Conservation (phyloP, 1,284 basidiomycete genomes). For the Phylloboletellus chloephorus region DNA sequence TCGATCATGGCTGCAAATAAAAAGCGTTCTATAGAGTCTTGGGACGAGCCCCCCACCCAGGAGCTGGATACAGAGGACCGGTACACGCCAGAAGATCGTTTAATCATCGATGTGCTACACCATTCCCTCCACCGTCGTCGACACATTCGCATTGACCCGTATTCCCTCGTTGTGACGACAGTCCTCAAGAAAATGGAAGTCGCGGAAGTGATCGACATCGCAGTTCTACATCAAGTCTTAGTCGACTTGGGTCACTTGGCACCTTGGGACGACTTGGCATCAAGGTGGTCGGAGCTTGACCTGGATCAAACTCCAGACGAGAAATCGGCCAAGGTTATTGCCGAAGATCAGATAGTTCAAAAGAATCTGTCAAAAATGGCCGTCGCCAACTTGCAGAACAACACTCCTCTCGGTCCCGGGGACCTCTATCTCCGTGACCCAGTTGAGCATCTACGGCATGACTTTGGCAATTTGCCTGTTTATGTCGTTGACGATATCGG, state of each 20-base stretch:
- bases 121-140: conserved; percentile 57
- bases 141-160: conserved; percentile 62
- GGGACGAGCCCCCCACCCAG: conserved; percentile 30
- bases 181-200: conserved; percentile 58
- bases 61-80: conserved; percentile 30
- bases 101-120: conserved; percentile 64
- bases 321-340: conserved; percentile 27
- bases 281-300: conserved; percentile 33
- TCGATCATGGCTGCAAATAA: conserved; percentile 35
- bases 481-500: conserved; percentile 84
- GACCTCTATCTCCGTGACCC: conserved; percentile 57
- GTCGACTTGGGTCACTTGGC: conserved; percentile 65
- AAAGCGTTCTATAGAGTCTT: conserved; percentile 31
- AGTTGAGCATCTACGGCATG: conserved; percentile 67
- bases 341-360: conserved; percentile 34
- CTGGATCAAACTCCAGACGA: conserved; percentile 35
- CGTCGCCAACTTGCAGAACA: conserved; percentile 5
- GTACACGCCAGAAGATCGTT: conserved; percentile 57
- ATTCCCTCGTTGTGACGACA: conserved; percentile 45
- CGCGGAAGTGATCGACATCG: conserved; percentile 35
- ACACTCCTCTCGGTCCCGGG: conserved; percentile 43
- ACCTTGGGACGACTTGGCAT: conserved; percentile 66
- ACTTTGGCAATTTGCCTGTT: conserved; percentile 79
- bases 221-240: conserved; percentile 44
- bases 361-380: conserved; percentile 20